These are phyloP conservation scores for Metarhizium brunneum DNA, from an alignment of 2,329 filamentous ascomycete species.

Conservation along the genomic window DNA sequence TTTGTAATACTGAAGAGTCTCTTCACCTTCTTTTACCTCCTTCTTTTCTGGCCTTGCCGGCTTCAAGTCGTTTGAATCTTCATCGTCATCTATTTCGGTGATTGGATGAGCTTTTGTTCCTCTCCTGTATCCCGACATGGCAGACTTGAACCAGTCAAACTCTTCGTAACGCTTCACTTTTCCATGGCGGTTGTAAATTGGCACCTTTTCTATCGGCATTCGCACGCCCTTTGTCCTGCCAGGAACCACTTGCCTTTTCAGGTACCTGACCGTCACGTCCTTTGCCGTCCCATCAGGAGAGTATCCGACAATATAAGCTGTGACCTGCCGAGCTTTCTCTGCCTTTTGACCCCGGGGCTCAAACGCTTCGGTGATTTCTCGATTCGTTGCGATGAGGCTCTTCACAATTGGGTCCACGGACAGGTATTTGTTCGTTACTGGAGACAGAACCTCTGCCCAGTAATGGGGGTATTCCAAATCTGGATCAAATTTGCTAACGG, in stretches of 20 bases:
- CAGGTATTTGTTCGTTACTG: constrained; percentile 68
- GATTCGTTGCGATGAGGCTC: constrained; percentile 58
- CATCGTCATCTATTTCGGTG: constrained; percentile 67
- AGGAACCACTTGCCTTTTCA: constrained; percentile 72
- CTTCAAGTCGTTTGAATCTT: constrained; percentile 70
- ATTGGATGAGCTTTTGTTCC: constrained; percentile 39
- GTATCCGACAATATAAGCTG: constrained; percentile 80
- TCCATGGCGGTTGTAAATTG: constrained; percentile 67
- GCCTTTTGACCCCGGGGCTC: constrained; percentile 78
- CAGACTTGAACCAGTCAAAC: constrained; percentile 80
- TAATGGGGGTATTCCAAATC: constrained; percentile 82
- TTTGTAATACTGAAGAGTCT: constrained; percentile 84
- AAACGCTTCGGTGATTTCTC: constrained; percentile 63
- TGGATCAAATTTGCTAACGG: constrained; percentile 51
- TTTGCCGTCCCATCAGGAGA: constrained; percentile 82
- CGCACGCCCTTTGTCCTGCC: constrained; percentile 84
- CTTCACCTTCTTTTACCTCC: constrained; percentile 62
- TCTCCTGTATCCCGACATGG: constrained; percentile 62
- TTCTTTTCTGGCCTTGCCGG: constrained; percentile 65
- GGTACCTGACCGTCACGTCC: constrained; percentile 86
- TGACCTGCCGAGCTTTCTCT: constrained; percentile 78
- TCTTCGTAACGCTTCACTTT: constrained; percentile 69
- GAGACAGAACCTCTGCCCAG: constrained; percentile 85
- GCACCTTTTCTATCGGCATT: constrained; percentile 69
- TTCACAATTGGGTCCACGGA: constrained; percentile 70